These are phyloP conservation scores for Kandelia obovata DNA, from an alignment of 345 rosid species.

Conservation along the genomic window DNA sequence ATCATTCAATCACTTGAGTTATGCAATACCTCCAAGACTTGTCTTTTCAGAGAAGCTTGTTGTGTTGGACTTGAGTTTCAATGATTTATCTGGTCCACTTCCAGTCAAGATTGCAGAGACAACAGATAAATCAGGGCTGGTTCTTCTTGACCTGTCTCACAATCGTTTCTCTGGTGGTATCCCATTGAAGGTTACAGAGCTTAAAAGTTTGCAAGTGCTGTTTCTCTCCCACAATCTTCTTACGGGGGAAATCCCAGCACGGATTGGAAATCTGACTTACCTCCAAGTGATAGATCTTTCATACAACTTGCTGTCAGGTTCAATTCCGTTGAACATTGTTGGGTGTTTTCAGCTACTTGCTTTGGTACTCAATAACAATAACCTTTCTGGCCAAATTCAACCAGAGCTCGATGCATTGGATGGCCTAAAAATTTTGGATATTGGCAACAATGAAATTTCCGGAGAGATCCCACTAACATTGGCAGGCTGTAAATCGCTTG, in stretches of 20 bases:
- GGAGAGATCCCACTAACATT: constrained; percentile 89
- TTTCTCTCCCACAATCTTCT: constrained; percentile 80
- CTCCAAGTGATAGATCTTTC: constrained; percentile 87
- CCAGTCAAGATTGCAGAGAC: constrained; percentile 57
- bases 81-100: constrained; percentile 65
- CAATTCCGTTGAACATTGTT: constrained; percentile 77
- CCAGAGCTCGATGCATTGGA: constrained; percentile 90
- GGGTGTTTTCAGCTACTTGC: constrained; percentile 89
- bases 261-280: constrained; percentile 82
- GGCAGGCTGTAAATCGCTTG: constrained; percentile 80
- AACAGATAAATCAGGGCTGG: constrained; percentile 66
- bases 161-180: constrained; percentile 71
- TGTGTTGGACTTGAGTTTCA: constrained; percentile 76
- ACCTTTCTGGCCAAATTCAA: constrained; percentile 77
- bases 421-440: constrained; percentile 72
- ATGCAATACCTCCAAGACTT: constrained; percentile 69
- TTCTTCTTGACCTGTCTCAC: constrained; percentile 80
- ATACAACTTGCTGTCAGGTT: constrained; percentile 61
- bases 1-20: constrained; percentile 56
- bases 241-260: constrained; percentile 68
- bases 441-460: constrained; percentile 69
- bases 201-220: constrained; percentile 74
- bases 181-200: constrained; percentile 65
- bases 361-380: constrained; percentile 63
- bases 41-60: constrained; percentile 66